Base-by-base conservation (phyloP, 2,329 filamentous ascomycete species). In the Aureobasidium zeae region DNA sequence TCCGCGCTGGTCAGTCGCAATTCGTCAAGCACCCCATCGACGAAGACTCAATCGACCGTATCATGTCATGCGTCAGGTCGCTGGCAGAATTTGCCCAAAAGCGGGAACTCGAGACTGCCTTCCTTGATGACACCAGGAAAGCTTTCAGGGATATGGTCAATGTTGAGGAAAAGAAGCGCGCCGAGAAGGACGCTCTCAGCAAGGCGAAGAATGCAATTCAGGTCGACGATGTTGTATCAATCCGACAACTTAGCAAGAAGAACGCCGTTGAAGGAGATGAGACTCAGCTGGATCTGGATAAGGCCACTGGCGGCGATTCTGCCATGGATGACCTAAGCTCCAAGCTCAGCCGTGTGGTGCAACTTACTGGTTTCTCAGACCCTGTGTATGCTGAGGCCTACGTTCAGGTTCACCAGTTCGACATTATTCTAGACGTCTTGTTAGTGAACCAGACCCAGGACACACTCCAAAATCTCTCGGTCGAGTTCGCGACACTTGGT, bases 311-410 rank as follows among this genome's bases (percentile, higher is more conserved):
- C 33, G 91, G 89, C 47, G 89, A 96, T 62, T 76, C 80, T 12
- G 77, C 77, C 1, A 73, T 83, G 2, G 91, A 95, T 60, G 87
- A 95, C 52, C 72, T 95, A 2, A 83, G 85, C 10, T 94, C 87
- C 44, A 98, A 98, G 66, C 78, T 98, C 49, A 95, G 83, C 69
- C 79, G 91, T 11, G 89, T 98, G 26, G 91, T 98, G 16, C 91
- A 98, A 64, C 76, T 98, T 33, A 98, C 91, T 13, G 91, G 91
- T 49, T 98, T 98, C 74, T 96, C 91, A 0, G 91, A 98, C 59
- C 83, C 91, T 1, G 91, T 98, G 11, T 98, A 98, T 57, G 91
- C 86, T n/a, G 91, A 98, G 66, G 91, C 91, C 4, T 98, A 98
- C 56, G 89, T 98, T 58, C 94, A 94, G 63, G 89, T 98, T 8